Percentiles rank a stretch among this genome's conserved stretches.
Conservation (phyloP, 257 asterid genomes). For the Lavandula angustifolia region DNA sequence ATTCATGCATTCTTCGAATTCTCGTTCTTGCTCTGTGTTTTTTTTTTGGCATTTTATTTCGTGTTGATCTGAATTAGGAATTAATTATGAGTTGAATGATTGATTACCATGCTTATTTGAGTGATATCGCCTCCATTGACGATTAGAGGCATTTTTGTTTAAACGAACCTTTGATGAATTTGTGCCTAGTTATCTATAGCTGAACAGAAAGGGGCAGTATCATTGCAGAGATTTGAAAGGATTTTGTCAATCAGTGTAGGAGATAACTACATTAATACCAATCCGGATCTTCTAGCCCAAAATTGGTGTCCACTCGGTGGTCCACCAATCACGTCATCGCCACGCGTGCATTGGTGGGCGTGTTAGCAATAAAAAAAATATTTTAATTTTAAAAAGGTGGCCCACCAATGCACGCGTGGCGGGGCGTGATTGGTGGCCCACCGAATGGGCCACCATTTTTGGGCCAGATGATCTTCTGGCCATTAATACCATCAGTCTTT, state of each 20-base stretch:
- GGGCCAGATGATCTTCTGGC: no score
- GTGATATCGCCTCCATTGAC: constrained; percentile 18
- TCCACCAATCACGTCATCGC: no score
- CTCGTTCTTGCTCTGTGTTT: not conserved
- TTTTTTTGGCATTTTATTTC: not conserved
- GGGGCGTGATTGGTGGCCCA: no score
- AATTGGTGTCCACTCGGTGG: no score
- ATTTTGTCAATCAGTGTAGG: constrained; percentile 3
- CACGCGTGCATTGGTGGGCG: no score
- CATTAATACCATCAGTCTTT: no score
- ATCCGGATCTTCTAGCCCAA: no score
- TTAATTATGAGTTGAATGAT: constrained; percentile 28
- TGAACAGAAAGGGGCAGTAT: not conserved
- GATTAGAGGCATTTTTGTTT: constrained; percentile 16
- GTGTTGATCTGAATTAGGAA: constrained; percentile 12
- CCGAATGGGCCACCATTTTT: no score
- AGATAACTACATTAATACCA: not conserved
- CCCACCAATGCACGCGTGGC: no score
- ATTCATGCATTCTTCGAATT: constrained; percentile 15
- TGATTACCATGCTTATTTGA: constrained; percentile 1
- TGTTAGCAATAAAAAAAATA: no score
- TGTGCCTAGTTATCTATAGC: constrained; percentile 6
- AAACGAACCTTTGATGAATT: constrained; percentile 1
- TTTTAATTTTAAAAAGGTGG: no score
- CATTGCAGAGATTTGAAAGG: not conserved